Base-by-base conservation (phyloP, 768 basidiomycete genomes). In the Boletus subparvulus region DNA sequence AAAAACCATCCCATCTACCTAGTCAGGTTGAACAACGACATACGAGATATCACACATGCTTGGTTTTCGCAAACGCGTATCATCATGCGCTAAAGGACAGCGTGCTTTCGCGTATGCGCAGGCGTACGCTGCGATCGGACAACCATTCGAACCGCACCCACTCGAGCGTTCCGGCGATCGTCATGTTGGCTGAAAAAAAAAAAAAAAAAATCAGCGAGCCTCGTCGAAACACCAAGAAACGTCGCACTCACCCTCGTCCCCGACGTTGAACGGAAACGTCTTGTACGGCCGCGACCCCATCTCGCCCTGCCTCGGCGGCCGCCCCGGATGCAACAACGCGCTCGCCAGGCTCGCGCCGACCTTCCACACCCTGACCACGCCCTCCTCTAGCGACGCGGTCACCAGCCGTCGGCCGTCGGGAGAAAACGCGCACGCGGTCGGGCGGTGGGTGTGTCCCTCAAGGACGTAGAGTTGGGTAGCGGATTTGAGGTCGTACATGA, bases 401-500 rank as follows among this genome's bases (percentile, higher is more conserved):
- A 96, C 87, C 17, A 98, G 77, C 19, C 97, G 79, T 19, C 94
- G 78, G 0, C 97, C 97, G 65, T 99, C 97, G 0, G 94, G 90
- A 9, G 94, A 96, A 70, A 97, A 98, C 55, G 87, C 91, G 59
- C 92, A 88, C 0, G 92, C 93, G 0, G 90, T 83, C 11, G 94
- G 83, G 2, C 80, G 78, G 65, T 87, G 86, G 68, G 85, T 86
- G 75, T 98, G 95, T 0, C 92, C 88, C 64, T 98, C 95, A 12
- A 99, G 83, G 0, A 99, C 91, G 66, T 98, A 99, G 14, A 98
- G 77, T 12, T 97, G 84, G 1, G 91, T 98, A 0, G 94, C 95
- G 0, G 94, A 94, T 73, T 98, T 97, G 50, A 98, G 80, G 68
- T 98, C 97, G 67, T 97, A 98, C 87, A 97, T 94, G 55, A 93